Conservation (phyloP, 1,139 yeast genomes). For the Hemisphaericaspora xylofermentans region DNA sequence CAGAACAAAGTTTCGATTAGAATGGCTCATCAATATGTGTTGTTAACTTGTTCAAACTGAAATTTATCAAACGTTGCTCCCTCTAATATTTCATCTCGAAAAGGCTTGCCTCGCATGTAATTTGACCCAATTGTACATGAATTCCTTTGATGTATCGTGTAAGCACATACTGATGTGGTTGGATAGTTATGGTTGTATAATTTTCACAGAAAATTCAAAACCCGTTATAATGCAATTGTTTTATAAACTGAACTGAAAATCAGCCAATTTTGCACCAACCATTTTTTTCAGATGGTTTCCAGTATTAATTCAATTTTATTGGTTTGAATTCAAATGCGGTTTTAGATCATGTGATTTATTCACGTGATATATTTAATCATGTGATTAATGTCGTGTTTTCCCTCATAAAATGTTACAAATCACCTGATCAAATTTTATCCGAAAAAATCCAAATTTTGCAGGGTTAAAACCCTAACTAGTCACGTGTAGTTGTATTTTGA, state of each 20-base stretch:
- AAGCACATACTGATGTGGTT: conserved; percentile 2
- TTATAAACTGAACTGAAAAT: conserved; percentile 6
- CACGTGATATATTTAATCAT: neutral
- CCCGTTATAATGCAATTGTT: neutral
- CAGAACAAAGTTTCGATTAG: no score
- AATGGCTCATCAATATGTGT: no score
- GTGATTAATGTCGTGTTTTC: neutral
- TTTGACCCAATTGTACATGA: neutral
- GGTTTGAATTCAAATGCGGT: no score
- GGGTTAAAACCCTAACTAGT: conserved; percentile 5
- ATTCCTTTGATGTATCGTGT: neutral
- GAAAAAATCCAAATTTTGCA: neutral
- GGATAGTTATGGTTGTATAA: neutral
- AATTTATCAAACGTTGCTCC: no score
- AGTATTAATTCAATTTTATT: conserved; percentile 6
- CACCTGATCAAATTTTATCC: neutral
- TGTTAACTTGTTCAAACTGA: no score
- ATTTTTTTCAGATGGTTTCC: conserved; percentile 1
- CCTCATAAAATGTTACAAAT: neutral
- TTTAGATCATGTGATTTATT: neutral
- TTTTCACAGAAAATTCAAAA: conserved; percentile 1
- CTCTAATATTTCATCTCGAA: neutral
- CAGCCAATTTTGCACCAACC: conserved; percentile 11
- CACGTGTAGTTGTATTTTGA: conserved; percentile 3
- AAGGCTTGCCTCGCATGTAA: neutral